A percentile compares a stretch with the other conserved stretches of the same genome.
These are phyloP conservation scores for Phytophthora foliorum DNA, from an alignment of 352 stramenopile species.

Conservation along the genomic window DNA sequence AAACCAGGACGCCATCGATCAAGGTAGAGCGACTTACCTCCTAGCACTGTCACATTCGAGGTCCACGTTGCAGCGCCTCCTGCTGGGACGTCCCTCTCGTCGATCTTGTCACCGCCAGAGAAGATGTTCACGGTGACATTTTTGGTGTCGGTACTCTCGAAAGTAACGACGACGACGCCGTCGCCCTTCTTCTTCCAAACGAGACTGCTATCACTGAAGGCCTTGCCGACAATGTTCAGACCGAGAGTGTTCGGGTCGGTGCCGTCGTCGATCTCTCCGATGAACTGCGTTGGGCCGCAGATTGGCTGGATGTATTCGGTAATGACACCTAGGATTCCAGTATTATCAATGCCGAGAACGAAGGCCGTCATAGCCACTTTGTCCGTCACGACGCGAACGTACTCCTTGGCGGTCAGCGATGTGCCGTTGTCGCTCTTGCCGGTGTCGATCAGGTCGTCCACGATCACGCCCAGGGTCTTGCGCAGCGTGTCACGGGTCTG, in stretches of 20 bases:
- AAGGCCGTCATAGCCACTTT: background rate
- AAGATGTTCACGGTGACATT: slow-evolving; percentile 2
- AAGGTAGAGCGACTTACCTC: background rate
- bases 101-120: background rate
- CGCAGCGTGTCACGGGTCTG: background rate
- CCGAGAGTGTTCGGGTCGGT: background rate
- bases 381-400: slow-evolving; percentile 1
- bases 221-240: background rate
- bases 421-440: background rate
- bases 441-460: background rate
- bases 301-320: slow-evolving; percentile 2
- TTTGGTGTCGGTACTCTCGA: background rate
- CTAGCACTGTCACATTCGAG: background rate
- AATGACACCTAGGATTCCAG: background rate
- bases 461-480: background rate
- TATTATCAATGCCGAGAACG: background rate
- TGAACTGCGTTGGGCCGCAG: background rate
- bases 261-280: slow-evolving; percentile 3
- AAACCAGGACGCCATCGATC: slow-evolving; percentile 1
- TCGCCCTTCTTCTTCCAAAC: background rate
- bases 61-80: background rate
- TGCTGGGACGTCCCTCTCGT: background rate
- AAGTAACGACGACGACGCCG: background rate
- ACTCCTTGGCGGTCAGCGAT: background rate
- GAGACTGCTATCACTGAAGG: background rate